Base-by-base conservation (phyloP, 345 rosid species). In the Brassica rapa region DNA sequence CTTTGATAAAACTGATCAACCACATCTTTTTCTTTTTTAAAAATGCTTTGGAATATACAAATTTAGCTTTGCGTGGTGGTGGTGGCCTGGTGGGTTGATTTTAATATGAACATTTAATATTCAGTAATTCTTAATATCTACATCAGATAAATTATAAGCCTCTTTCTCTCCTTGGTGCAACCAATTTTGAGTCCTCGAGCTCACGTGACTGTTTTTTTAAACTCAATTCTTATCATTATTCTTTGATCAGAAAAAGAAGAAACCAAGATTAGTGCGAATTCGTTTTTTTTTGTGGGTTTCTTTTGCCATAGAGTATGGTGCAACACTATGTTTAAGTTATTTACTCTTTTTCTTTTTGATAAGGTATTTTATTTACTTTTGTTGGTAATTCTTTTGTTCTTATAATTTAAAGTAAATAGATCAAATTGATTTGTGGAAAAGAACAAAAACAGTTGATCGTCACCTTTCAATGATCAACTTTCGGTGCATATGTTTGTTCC, bases 401-500 rank as follows among this genome's bases (percentile, higher is more conserved):
- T 10, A 2, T 32, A 41, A 33, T 29, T n/a, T 3, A n/a, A 43
- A 33, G 9, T 15, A 49, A 73, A 79, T 12, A 51, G 25, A 56
- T 37, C 23, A 63, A 80, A 60, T 60, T n/a, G 35, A 33, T 16
- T 51, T 73, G 64, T 60, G 64, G 30, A 16, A 73, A 62, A 55
- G 57, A 8, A 19, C 9, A 49, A 64, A 60, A 56, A 41, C 5
- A 37, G 78, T 33, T 75, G 68, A 74, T 70, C 76, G 73, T 70
- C 65, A 61, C 77, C 80, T 80, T 71, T 80, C 80, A 64, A 12
- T 39, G 24, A 80, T 37, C 66, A 49, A 71, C 83, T 80, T 75
- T 80, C 83, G 83, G 83, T 70, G 73, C 64, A 71, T 70, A 73
- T 68, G 63, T 74, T 80, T 74, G 72, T 63, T 69, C 79, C 25